Evolutionary conservation across 306 rosid species (phyloP), one percentile per base, ranked within the genome.

Genomic region (Cucurbita maxima): DNA sequence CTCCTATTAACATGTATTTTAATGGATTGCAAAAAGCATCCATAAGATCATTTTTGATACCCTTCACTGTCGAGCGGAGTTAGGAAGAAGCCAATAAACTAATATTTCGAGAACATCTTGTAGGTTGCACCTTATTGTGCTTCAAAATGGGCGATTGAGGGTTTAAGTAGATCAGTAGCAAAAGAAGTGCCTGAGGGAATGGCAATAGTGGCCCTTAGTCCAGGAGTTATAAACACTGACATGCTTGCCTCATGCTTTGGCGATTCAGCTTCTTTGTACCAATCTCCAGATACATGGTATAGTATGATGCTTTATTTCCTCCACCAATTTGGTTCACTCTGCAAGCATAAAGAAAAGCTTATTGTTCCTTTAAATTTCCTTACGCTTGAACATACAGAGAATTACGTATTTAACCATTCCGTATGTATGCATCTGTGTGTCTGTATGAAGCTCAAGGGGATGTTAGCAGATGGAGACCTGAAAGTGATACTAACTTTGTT

Each of bases 231-330:
- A 54, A 78, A 87, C 79, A 88, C 98, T 0, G 97, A 93, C 45
- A 88, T 93, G 97, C 98, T 93, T n/a, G 81, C 75, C 1, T 93
- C 98, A 0, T 93, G 98, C 83, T 93, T 93, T 61, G 98, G 94
- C 7, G 37, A 53, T 20, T 85, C 93, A 0, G 88, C 92, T 47
- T 77, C 85, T 43, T 73, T 83, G 36, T 93, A 90, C 78, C 97
- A 88, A 75, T 20, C 87, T 3, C 97, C 97, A 12, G 84, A 91
- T 76, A 71, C 85, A 15, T 93, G 96, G 92, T 87, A 83, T 34
- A 76, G 25, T 67, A 7, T 9, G 6, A n/a, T 41, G 30, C 30
- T 45, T 67, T 44, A 67, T 44, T 44, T 67, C 6, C 38, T 20
- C 55, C 54, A 9, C n/a, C 37, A 19, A 20, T 64, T 18, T 43